Conservation (phyloP, 1,139 yeast genomes). For the Saccharomyces hybrid region DNA sequence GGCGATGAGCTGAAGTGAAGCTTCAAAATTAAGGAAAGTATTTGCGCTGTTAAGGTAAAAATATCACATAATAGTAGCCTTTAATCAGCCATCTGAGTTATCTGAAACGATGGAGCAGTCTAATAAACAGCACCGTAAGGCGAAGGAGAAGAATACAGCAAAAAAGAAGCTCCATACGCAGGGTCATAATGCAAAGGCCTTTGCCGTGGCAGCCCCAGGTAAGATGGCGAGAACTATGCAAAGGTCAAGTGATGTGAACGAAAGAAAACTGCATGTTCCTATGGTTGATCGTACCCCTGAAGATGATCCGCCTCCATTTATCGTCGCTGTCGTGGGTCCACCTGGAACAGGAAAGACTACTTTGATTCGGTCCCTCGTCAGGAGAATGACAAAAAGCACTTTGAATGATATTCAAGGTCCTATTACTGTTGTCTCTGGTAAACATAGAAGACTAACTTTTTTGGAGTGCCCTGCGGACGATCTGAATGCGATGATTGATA, state of each 20-base stretch:
- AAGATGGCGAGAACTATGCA: conserved; percentile 79
- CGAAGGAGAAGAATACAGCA: conserved; percentile 53
- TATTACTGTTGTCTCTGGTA: conserved; percentile 94
- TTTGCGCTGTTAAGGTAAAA: neutral
- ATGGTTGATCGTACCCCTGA: conserved; percentile 98
- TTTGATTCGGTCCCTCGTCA: conserved; percentile 77
- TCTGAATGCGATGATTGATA: conserved; percentile 90
- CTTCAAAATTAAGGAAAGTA: neutral
- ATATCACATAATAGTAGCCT: neutral
- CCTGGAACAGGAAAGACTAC: conserved; percentile 98
- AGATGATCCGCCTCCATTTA: conserved; percentile 94
- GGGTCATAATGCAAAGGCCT: conserved; percentile 91
- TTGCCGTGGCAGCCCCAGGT: conserved; percentile 88
- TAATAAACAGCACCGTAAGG: conserved; percentile 54
- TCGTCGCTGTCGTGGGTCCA: conserved; percentile 96
- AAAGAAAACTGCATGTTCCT: conserved; percentile 86
- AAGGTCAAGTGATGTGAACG: conserved; percentile 79
- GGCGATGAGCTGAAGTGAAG: neutral
- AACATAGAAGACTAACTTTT: conserved; percentile 84
- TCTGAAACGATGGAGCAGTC: conserved; percentile 37
- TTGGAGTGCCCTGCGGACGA: conserved; percentile 85
- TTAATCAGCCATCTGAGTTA: neutral
- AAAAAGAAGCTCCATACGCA: conserved; percentile 85
- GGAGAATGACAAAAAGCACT: conserved; percentile 84
- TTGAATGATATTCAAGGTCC: conserved; percentile 89